phyloP scores from a whole-genome alignment of 177 flowering plant genomes.

The Vitis hybrid region DNA sequence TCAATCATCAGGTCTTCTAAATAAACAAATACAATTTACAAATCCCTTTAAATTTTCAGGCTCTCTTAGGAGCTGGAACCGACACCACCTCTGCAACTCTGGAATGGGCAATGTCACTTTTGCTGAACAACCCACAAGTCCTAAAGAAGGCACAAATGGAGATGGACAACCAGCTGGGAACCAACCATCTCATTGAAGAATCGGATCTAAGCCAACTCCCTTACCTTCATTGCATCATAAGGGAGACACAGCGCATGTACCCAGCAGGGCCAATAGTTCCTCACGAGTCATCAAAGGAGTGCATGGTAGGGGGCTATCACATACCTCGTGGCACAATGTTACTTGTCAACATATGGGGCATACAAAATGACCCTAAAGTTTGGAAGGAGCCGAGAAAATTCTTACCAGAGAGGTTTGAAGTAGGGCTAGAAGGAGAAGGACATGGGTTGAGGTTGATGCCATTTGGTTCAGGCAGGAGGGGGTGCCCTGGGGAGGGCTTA shows the following conservation, averaged over 20 bases:
- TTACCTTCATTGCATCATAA: constrained; percentile 16
- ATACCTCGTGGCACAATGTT: constrained; percentile 20
- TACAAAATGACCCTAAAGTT: background rate
- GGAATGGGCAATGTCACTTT: constrained; percentile 20
- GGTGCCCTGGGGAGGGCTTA: no score
- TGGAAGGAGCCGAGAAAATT: constrained; percentile 18
- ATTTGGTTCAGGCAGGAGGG: constrained; percentile 19
- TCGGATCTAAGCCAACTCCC: constrained; percentile 9
- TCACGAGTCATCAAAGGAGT: constrained; percentile 18
- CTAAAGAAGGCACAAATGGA: background rate
- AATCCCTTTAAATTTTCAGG: background rate
- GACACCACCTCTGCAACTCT: constrained; percentile 16
- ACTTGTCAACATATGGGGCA: constrained; percentile 18
- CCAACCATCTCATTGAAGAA: background rate
- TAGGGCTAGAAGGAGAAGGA: background rate
- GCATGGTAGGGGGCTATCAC: constrained; percentile 10
- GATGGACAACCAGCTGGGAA: constrained; percentile 1
- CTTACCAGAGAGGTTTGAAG: constrained; percentile 22
- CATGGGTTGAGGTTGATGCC: constrained; percentile 13
- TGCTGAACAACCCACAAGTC: constrained; percentile 10
- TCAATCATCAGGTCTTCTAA: no score
- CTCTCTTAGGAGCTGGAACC: constrained; percentile 8
- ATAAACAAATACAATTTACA: no score
- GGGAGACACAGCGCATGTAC: constrained; percentile 18
- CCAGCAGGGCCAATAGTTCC: constrained; percentile 22